A percentile compares a stretch with the other conserved stretches of the same genome.
These are phyloP conservation scores for Cardamine chenopodiifolia DNA, from an alignment of 345 rosid genomes.

Conservation along the genomic window DNA sequence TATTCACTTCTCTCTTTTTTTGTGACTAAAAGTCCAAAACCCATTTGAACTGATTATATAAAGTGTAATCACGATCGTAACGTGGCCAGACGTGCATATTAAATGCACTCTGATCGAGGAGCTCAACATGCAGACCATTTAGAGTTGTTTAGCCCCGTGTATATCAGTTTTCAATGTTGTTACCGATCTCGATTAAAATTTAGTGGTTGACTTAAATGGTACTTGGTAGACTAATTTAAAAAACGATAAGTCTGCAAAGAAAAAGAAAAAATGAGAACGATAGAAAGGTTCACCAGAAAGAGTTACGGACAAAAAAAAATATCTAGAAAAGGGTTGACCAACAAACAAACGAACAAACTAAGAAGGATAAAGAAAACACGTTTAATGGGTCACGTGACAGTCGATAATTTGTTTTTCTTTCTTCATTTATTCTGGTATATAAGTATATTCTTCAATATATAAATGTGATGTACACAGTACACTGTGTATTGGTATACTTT, in stretches of 20 bases:
- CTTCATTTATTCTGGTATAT: neutral
- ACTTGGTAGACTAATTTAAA: neutral
- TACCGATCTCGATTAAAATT: no score
- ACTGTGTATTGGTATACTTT: neutral
- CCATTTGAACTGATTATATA: neutral
- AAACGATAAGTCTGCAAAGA: no score
- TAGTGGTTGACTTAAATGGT: neutral
- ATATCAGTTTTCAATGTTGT: neutral
- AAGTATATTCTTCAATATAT: neutral
- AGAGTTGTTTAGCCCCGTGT: neutral
- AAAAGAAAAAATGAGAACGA: neutral
- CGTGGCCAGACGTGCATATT: conserved; percentile 22
- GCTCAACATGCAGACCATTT: neutral
- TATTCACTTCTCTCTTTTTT: neutral
- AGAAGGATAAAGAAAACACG: neutral
- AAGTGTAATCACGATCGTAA: neutral
- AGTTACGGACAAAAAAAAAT: neutral
- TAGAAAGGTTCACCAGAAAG: neutral
- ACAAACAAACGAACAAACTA: no score
- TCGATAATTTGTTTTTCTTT: neutral
- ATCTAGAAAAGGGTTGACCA: neutral
- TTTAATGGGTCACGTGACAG: neutral
- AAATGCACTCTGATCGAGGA: neutral
- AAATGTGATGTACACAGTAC: neutral
- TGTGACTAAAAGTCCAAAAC: neutral